These are phyloP conservation scores for Edaphochlamys debaryana DNA, from an alignment of 139 green algal genomes.

Conservation along the genomic window DNA sequence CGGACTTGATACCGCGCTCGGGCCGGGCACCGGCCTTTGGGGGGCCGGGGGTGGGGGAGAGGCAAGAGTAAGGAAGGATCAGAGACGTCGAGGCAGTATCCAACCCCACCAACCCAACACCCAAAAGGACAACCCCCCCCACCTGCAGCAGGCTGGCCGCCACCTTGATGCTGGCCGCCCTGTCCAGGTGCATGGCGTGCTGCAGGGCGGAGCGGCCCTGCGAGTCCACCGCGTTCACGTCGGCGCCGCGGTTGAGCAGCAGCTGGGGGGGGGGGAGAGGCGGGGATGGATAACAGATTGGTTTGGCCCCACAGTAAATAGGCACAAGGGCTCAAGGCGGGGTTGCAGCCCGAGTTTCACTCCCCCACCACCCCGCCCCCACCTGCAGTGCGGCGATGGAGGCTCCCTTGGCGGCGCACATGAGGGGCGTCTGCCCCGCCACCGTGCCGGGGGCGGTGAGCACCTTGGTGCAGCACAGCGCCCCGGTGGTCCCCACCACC, in stretches of 20 bases:
- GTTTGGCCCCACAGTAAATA: too few relatives aligned
- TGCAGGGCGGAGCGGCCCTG: conserved; percentile 38
- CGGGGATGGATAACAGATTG: too few relatives aligned
- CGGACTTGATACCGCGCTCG: background rate
- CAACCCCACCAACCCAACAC: background rate
- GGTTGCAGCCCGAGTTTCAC: too few relatives aligned
- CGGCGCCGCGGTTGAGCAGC: conserved; percentile 38
- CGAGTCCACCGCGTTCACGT: conserved; percentile 20
- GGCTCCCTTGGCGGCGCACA: conserved; percentile 50
- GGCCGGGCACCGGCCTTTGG: background rate
- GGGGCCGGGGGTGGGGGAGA: too few relatives aligned
- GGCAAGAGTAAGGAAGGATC: too few relatives aligned
- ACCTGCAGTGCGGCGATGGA: conserved; percentile 35
- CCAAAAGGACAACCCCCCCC: background rate
- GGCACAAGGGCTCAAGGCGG: too few relatives aligned
- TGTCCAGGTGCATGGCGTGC: conserved; percentile 44
- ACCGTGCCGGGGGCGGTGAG: conserved; percentile 6
- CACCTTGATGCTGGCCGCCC: conserved; percentile 2
- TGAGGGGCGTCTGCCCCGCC: conserved; percentile 46
- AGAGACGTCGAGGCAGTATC: too few relatives aligned
- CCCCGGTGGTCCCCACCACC: conserved; percentile 31
- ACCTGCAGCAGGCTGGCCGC: conserved; percentile 34
- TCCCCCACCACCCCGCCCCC: background rate
- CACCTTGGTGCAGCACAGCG: conserved; percentile 16
- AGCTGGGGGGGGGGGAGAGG: conserved; percentile 7